Evolutionary conservation across 768 basidiomycete species (phyloP).

Genomic region (Russula emetica): DNA sequence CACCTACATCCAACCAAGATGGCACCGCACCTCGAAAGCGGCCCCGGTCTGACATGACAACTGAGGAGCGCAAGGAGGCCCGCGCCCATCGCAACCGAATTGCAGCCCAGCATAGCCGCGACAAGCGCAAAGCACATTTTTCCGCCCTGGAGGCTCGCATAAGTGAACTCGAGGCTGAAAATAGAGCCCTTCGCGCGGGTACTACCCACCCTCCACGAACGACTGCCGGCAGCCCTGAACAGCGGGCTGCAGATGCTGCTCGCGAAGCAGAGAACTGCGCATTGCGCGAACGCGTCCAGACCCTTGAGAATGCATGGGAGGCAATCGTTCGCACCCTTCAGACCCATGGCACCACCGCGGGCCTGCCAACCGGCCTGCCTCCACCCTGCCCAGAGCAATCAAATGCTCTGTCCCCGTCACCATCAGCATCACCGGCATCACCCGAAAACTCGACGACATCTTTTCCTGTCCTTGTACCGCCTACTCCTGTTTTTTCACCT

Average conservation of each 20-base stretch:
- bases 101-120: conserved; percentile 89
- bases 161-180: conserved; percentile 79
- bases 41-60: conserved; percentile 53
- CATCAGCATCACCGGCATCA: conserved; percentile 28
- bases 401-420: conserved; percentile 23
- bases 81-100: conserved; percentile 89
- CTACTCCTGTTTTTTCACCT: conserved; percentile 37
- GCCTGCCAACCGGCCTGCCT: conserved; percentile 36
- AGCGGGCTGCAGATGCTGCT: conserved; percentile 39
- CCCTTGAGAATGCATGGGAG: conserved; percentile 78
- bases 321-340: conserved; percentile 72
- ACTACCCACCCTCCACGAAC: conserved; percentile 33
- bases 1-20: conserved; percentile 18
- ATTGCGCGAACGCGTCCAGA: conserved; percentile 68
- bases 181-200: conserved; percentile 64
- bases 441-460: conserved; percentile 36
- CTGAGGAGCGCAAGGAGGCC: conserved; percentile 82
- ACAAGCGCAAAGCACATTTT: conserved; percentile 85
- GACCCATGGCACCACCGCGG: conserved; percentile 58
- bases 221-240: conserved; percentile 32
- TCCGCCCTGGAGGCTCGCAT: conserved; percentile 93
- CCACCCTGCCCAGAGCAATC: conserved; percentile 19
- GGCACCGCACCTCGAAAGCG: conserved; percentile 64
- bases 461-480: conserved; percentile 33
- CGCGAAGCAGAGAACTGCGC: conserved; percentile 68